These are phyloP conservation scores for Neofusicoccum ribis DNA, from an alignment of 2,329 filamentous ascomycete species.

Conservation along the genomic window DNA sequence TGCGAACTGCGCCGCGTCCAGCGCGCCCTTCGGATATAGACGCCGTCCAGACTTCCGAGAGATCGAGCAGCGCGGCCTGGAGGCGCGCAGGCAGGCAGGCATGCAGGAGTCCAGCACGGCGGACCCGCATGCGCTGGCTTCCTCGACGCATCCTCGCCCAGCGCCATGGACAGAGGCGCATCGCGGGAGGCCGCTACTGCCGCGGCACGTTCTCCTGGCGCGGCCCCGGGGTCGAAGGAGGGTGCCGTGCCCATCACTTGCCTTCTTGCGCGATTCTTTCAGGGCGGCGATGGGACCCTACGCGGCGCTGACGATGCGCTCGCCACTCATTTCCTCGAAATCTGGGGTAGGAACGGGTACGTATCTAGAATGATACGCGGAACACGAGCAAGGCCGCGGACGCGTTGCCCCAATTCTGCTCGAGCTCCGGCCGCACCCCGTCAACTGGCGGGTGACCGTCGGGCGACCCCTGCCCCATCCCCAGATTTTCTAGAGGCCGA, in stretches of 20 bases:
- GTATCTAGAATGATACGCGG: constrained; percentile 15
- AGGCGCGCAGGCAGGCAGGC: not conserved
- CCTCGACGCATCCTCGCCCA: constrained; percentile 15
- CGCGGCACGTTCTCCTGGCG: constrained; percentile 14
- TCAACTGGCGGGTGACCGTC: constrained; percentile 4
- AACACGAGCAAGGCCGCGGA: constrained; percentile 8
- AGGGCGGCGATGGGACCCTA: constrained; percentile 9
- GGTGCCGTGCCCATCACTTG: constrained; percentile 7
- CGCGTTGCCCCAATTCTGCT: constrained; percentile 8
- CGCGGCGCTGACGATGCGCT: constrained; percentile 5
- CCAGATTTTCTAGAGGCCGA: constrained; percentile 11
- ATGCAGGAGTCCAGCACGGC: constrained; percentile 7
- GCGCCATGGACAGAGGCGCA: constrained; percentile 7
- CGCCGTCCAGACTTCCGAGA: constrained; percentile 11
- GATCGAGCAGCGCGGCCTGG: not conserved
- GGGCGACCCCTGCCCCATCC: not conserved
- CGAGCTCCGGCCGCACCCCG: not conserved
- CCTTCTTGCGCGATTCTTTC: not conserved
- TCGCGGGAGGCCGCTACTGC: constrained; percentile 10
- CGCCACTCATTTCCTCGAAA: constrained; percentile 5
- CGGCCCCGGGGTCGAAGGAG: not conserved
- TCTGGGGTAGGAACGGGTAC: constrained; percentile 17
- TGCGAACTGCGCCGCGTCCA: not conserved
- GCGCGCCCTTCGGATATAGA: not conserved
- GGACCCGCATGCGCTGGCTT: constrained; percentile 13